These are phyloP conservation scores for Onygenales sp. DNA, from an alignment of 2,329 filamentous ascomycete species.

Conservation along the genomic window DNA sequence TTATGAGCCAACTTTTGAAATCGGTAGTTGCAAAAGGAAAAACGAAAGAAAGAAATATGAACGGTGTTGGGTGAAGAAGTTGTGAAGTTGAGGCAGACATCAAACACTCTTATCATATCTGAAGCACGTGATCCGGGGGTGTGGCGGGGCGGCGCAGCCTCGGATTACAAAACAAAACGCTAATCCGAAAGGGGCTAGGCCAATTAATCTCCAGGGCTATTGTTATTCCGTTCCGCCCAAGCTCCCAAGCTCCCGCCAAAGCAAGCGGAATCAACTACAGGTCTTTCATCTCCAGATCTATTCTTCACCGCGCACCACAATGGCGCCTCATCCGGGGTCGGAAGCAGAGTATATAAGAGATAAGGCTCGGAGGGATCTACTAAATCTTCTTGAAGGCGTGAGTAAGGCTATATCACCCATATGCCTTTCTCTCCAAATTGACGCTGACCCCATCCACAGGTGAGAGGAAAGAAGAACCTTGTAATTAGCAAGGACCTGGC, in stretches of 20 bases:
- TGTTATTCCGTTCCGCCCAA: not conserved
- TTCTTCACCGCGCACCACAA: constrained; percentile 14
- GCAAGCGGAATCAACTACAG: not conserved
- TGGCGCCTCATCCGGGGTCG: constrained; percentile 34
- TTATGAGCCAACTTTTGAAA: not conserved
- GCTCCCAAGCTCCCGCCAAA: not conserved
- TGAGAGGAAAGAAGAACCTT: constrained; percentile 97
- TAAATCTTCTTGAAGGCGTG: constrained; percentile 90
- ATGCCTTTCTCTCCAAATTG: constrained; percentile 13
- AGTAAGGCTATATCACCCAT: constrained; percentile 42
- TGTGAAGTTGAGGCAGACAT: not conserved
- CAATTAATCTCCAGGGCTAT: too few species aligned
- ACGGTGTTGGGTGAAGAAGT: not conserved
- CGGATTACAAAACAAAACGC: not conserved
- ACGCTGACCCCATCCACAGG: constrained; percentile 46
- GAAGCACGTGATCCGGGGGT: not conserved
- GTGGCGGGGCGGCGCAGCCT: not conserved
- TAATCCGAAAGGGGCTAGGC: not conserved
- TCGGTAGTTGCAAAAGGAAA: not conserved
- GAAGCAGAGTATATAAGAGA: constrained; percentile 39
- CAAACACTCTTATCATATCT: not conserved
- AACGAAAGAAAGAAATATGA: not conserved
- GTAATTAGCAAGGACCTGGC: constrained; percentile 86
- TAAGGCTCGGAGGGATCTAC: constrained; percentile 71
- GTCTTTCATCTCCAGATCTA: not conserved